Conservation (phyloP, 345 rosid species). For the Hibiscus syriacus region DNA sequence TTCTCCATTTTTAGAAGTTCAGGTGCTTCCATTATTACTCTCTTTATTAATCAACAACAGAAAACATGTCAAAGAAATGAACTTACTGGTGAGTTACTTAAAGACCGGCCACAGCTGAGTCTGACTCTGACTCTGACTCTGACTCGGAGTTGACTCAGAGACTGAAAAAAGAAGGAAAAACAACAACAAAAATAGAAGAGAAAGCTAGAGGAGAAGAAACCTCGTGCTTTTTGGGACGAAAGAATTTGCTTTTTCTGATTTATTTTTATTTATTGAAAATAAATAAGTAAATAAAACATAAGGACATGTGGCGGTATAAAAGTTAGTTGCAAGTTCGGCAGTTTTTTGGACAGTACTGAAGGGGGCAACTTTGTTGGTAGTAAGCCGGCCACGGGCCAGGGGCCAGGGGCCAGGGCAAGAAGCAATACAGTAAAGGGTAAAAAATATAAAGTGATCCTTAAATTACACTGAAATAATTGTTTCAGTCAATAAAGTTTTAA, state of each 20-base stretch:
- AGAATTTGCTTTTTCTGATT: not conserved
- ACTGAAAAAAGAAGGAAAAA: not conserved
- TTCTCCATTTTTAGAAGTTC: constrained; percentile 23
- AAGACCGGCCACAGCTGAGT: not conserved
- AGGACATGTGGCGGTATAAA: not conserved
- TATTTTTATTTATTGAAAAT: not conserved
- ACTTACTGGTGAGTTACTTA: constrained; percentile 2
- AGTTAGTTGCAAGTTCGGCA: not conserved
- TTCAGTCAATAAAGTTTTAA: too few relatives aligned
- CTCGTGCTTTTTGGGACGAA: not conserved
- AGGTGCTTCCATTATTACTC: constrained; percentile 6
- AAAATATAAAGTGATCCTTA: too few relatives aligned
- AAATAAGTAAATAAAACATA: not conserved
- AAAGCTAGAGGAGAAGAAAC: not conserved
- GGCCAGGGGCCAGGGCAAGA: too few relatives aligned
- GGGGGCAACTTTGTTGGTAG: too few relatives aligned
- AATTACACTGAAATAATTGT: too few relatives aligned
- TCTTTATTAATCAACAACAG: not conserved
- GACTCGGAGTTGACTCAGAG: not conserved
- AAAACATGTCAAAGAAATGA: not conserved
- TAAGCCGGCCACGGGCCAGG: too few relatives aligned
- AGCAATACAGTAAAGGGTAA: too few relatives aligned
- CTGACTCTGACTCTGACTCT: not conserved
- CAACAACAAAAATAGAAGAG: not conserved
- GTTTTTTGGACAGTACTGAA: not conserved